Percentiles rank a stretch among this genome's conserved stretches.
phyloP scores from a whole-genome alignment of 2,329 filamentous ascomycete genomes.

The Hypoxylon sp. region DNA sequence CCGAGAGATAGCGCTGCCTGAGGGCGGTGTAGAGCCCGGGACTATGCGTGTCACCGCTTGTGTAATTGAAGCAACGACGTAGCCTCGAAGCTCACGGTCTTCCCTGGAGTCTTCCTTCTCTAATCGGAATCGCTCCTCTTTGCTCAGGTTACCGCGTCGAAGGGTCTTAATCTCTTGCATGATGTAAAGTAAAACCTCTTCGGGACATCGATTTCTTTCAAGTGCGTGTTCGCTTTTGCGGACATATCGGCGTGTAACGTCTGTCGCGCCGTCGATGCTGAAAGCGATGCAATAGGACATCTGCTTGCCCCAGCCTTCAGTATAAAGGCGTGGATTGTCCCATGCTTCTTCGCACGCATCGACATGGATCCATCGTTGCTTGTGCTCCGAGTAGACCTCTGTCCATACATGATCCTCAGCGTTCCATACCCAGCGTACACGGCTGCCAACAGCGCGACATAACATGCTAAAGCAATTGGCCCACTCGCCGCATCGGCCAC shows the following conservation, averaged over 20 bases:
- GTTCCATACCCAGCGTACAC: constrained; percentile 98
- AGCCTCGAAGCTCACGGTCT: constrained; percentile 80
- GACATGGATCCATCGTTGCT: constrained; percentile 95
- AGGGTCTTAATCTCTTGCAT: constrained; percentile 91
- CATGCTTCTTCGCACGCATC: constrained; percentile 95
- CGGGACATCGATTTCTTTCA: constrained; percentile 84
- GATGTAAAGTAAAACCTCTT: constrained; percentile 92
- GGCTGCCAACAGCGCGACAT: constrained; percentile 89
- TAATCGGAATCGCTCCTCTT: constrained; percentile 85
- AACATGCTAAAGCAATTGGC: constrained; percentile 99
- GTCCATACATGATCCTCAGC: constrained; percentile 98
- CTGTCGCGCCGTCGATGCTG: constrained; percentile 84
- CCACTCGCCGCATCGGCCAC: constrained; percentile 94
- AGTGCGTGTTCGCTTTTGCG: constrained; percentile 80
- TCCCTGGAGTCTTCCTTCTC: constrained; percentile 85
- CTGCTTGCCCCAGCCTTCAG: constrained; percentile 96
- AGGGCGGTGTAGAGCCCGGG: constrained; percentile 61
- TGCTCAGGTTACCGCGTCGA: constrained; percentile 85
- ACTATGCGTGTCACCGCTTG: constrained; percentile 79
- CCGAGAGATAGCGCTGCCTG: constrained; percentile 23
- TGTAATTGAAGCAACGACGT: constrained; percentile 81
- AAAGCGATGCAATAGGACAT: constrained; percentile 98
- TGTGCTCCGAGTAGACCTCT: constrained; percentile 95
- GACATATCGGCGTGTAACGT: constrained; percentile 77
- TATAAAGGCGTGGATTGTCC: constrained; percentile 93